These are phyloP conservation scores for Cyberlindnera bimundalis DNA, from an alignment of 805 yeast species.

Conservation along the genomic window DNA sequence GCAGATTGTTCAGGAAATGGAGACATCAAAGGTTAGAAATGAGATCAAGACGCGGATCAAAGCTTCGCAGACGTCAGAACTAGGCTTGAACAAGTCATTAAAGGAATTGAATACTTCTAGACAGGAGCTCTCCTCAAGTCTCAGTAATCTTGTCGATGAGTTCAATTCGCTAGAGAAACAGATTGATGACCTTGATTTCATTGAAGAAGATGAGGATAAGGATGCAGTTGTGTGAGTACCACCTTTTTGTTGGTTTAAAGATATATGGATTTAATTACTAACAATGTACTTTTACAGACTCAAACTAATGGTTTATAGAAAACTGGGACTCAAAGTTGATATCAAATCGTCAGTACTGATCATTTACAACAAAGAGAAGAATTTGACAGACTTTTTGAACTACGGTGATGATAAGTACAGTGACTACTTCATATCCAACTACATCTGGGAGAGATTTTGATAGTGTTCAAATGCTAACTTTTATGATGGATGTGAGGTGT, in stretches of 20 bases:
- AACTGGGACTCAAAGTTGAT: conserved; percentile 54
- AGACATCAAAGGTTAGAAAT: conserved; percentile 28
- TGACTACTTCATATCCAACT: conserved; percentile 68
- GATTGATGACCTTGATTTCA: conserved; percentile 31
- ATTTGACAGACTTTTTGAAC: conserved; percentile 46
- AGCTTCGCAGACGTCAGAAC: conserved; percentile 42
- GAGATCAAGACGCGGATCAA: conserved; percentile 32
- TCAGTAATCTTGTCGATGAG: conserved; percentile 36
- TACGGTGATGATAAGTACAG: conserved; percentile 51
- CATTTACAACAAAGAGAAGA: conserved; percentile 45
- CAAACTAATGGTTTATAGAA: conserved; percentile 57
- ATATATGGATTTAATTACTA: too few species aligned
- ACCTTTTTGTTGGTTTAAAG: too few species aligned
- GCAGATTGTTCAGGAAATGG: conserved; percentile 24
- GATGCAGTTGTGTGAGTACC: conserved; percentile 36
- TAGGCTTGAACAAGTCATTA: conserved; percentile 48
- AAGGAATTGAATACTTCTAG: conserved; percentile 45
- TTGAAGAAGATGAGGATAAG: conserved; percentile 32
- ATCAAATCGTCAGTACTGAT: conserved; percentile 40
- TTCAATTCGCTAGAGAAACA: conserved; percentile 34
- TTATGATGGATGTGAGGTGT: not conserved
- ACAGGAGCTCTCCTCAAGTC: conserved; percentile 36
- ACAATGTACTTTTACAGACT: conserved; percentile 25
- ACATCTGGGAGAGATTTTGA: conserved; percentile 67
- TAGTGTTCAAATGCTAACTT: too few species aligned